Evolutionary conservation across 805 yeast genomes (phyloP), one percentile per base, ranked within the genome.

Genomic region (Torulaspora maleeae): DNA sequence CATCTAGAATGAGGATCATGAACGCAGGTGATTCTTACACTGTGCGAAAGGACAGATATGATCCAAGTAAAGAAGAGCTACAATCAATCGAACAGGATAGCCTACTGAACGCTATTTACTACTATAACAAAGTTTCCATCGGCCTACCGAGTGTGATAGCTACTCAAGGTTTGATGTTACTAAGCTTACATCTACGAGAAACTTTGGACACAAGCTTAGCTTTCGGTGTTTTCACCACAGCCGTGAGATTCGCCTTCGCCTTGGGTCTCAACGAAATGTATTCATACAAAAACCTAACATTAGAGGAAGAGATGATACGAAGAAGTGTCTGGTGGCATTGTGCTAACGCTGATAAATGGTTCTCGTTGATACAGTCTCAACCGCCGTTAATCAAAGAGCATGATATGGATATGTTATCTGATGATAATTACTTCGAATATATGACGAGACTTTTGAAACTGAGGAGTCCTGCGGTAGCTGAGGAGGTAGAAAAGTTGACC

Each of bases 241-340:
- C 79, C 5, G 69, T 77, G 4, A 66, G 82, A 49, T 73, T 71
- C 49, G 83, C 83, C 0, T 76, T 73, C 38, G 81, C 77, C 32
- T 53, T 79, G 56, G 86, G 86, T 0, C 64, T 83, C 5, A 78
- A 82, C 51, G 63, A 79, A 42, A 61, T 60, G 3, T 83, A 78
- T 37, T 54, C 73, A 2, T 69, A 71, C 41, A n/a, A 20, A 9
- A 68, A 71, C 1, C 48, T 77, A 13, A 30, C 67, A 0, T 51
- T 55, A 0, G 61, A 56, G 4, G 81, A 78, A 35, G 60, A 64
- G 1, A 51, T 59, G 2, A 55, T 59, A 3, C 68, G 78, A 17
- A 58, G 74, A 19, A 50, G 61, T 9, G 43, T 80, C 17, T 81
- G 82, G 78, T 72, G 78, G 70, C 50, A 64, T 12, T 71, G 80